Conservation (phyloP, 192 early-diverging fungal genomes). For the Coemansia aciculifera region DNA sequence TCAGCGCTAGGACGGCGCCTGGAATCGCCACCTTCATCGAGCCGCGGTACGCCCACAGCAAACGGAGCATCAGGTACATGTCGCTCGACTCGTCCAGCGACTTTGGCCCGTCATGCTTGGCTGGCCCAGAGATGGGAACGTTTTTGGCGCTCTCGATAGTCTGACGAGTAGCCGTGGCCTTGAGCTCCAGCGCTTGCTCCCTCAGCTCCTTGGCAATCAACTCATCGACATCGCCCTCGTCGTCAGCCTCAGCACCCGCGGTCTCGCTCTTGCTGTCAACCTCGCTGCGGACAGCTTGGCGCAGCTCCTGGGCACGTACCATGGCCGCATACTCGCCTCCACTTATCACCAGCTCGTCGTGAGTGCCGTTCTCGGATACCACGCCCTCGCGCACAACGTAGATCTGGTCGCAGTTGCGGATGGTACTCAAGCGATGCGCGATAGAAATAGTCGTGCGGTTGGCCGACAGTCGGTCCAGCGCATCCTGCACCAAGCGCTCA, state of each 20-base stretch:
- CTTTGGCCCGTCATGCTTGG: background rate
- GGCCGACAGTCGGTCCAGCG: conserved; percentile 70
- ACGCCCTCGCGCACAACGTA: conserved; percentile 76
- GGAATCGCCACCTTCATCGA: conserved; percentile 37
- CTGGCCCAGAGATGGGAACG: background rate
- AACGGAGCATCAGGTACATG: conserved; percentile 20
- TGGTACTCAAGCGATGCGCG: conserved; percentile 90
- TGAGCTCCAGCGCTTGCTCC: conserved; percentile 42
- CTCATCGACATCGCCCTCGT: conserved; percentile 28
- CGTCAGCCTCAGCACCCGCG: background rate
- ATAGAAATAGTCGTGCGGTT: conserved; percentile 88
- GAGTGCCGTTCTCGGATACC: conserved; percentile 74
- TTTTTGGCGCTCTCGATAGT: conserved; percentile 25
- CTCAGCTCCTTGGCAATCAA: conserved; percentile 47
- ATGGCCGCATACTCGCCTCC: conserved; percentile 58
- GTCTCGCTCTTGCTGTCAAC: conserved; percentile 7
- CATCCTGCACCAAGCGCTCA: conserved; percentile 78
- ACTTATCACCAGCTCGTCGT: conserved; percentile 68
- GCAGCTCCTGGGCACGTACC: conserved; percentile 77
- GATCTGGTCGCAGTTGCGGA: conserved; percentile 85
- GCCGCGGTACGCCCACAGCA: conserved; percentile 27
- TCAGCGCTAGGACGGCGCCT: conserved; percentile 28
- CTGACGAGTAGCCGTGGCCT: conserved; percentile 33
- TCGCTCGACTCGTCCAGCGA: conserved; percentile 32
- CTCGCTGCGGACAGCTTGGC: conserved; percentile 58